Evolutionary conservation across 148 eudicot species (phyloP), one percentile per base, ranked within the genome.

Genomic region (Arbutus unedo): DNA sequence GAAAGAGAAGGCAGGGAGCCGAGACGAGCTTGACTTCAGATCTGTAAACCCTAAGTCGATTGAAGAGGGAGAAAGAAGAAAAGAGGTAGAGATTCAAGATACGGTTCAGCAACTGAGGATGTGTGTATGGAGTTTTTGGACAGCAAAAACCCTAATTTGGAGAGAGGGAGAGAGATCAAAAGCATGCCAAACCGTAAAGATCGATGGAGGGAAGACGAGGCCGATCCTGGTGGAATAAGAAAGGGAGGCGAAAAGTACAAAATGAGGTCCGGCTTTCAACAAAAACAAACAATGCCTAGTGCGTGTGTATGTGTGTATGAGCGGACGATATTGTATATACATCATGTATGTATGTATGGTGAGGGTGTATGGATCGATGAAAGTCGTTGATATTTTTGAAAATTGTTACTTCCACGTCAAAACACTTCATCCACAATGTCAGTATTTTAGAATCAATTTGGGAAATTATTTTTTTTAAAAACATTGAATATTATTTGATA

Each of bases 1-100:
- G 23, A 45, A 7, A 19, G 15, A 74, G 19, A 53, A 72, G 64
- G 71, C 23, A 41, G 2, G 8, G 79, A 44, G 68, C 21, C 11
- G 56, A n/a, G 45, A 64, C 4, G 50, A 60, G 71, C 71, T 59
- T 56, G 72, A 59, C 18, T 31, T 15, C 54, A 76, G 84, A 76
- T 82, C 79, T 76, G 71, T 62, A 76, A 82, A 82, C 84, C 84
- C 84, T 82, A 82, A 64, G 45, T 38, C 15, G 57, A 75, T 55
- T 71, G 51, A 57, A 53, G 45, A 70, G 15, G 45, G 50, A 73
- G 54, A 49, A 43, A 73, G 77, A 18, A 47, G 53, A 77, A 10
- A 13, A 48, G 59, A 54, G 48, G 23, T 23, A 4, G 66, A 77
- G 49, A 77, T 54, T 54, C 21, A 4, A 53, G 60, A 53, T 51